A percentile compares a stretch with the other conserved stretches of the same genome.
phyloP scores from a whole-genome alignment of 257 asterid species.

The Nyctanthes arbortristis region DNA sequence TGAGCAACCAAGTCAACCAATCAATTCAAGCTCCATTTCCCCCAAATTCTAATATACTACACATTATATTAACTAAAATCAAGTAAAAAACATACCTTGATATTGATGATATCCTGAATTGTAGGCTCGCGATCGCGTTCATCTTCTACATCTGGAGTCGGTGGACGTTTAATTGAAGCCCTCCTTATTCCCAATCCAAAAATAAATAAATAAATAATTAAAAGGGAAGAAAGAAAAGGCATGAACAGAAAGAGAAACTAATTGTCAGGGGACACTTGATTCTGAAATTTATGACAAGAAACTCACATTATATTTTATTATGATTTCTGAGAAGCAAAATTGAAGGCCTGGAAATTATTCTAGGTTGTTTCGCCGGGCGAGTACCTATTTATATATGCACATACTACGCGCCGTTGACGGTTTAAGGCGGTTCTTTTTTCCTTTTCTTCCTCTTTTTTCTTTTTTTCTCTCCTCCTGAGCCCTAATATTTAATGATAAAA shows the following conservation, averaged over 20 bases:
- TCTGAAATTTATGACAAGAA: neutral
- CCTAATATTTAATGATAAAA: too few species aligned
- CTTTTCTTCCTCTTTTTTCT: too few species aligned
- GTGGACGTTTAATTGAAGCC: constrained; percentile 65
- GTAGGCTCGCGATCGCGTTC: constrained; percentile 49
- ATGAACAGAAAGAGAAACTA: neutral
- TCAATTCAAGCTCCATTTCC: neutral
- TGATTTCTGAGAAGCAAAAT: neutral
- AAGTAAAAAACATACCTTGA: constrained; percentile 40
- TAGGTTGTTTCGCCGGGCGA: neutral
- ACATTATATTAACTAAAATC: neutral
- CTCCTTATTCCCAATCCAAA: constrained; percentile 38
- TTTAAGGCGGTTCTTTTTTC: neutral
- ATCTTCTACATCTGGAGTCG: constrained; percentile 60
- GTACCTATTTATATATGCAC: neutral
- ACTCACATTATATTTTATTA: neutral
- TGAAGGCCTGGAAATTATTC: neutral
- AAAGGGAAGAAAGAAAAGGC: neutral
- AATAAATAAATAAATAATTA: neutral
- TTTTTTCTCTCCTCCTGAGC: too few species aligned
- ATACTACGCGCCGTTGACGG: neutral
- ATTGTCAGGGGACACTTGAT: neutral
- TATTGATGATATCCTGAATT: constrained; percentile 50
- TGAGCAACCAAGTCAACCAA: neutral
- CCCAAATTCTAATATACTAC: neutral